These are phyloP conservation scores for Tylopilus subfusipes DNA, from an alignment of 768 basidiomycete genomes.

Conservation along the genomic window DNA sequence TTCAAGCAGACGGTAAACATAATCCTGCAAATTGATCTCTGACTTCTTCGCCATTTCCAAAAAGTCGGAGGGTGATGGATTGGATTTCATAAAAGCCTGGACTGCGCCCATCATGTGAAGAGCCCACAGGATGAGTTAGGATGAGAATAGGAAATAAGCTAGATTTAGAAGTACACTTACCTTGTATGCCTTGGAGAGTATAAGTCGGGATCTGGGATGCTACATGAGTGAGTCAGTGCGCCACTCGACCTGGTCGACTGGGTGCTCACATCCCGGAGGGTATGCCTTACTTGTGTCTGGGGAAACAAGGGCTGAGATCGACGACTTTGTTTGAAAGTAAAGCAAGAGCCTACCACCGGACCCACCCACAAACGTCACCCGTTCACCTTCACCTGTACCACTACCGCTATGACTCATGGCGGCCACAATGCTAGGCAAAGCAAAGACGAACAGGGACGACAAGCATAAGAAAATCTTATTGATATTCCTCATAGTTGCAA, in stretches of 20 bases:
- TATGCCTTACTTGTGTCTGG: not conserved
- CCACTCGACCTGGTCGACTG: not conserved
- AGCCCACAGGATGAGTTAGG: not conserved
- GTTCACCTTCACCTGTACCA: too few species aligned
- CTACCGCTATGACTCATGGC: too few species aligned
- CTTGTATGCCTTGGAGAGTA: slow-evolving; percentile 1
- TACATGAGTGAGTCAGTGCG: not conserved
- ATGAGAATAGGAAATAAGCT: not conserved
- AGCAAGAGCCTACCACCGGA: too few species aligned
- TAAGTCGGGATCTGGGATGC: not conserved
- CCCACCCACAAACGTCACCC: too few species aligned
- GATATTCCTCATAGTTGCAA: too few species aligned
- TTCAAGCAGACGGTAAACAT: slow-evolving; percentile 6
- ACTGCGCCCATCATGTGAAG: not conserved
- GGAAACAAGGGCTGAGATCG: not conserved
- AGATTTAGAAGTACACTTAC: not conserved
- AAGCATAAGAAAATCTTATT: too few species aligned
- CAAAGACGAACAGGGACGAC: too few species aligned
- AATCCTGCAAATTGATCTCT: not conserved
- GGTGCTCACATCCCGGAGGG: not conserved
- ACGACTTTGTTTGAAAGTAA: too few species aligned
- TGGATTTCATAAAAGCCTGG: not conserved
- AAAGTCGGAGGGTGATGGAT: slow-evolving; percentile 2
- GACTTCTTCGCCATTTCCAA: slow-evolving; percentile 9
- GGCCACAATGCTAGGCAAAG: too few species aligned